Evolutionary conservation across 306 rosid genomes (phyloP).

Genomic region (Malus domestica): DNA sequence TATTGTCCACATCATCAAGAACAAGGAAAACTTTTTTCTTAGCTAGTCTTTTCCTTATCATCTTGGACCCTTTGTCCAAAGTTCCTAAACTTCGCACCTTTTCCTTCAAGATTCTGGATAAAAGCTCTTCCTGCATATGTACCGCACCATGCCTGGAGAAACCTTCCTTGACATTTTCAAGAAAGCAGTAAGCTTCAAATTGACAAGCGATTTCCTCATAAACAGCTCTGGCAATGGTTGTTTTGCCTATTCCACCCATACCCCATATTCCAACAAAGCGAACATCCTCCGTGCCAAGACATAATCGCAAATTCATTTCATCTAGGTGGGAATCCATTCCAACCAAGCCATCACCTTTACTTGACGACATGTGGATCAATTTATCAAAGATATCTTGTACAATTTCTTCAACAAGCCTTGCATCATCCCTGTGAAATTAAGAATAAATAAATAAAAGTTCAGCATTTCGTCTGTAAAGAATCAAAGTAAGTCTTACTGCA

Average conservation of each 20-base stretch:
- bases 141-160: not conserved
- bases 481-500: too few species aligned
- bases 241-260: conserved; percentile 29
- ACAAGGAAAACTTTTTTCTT: conserved; percentile 7
- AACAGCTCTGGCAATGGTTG: conserved; percentile 15
- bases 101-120: not conserved
- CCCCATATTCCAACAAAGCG: conserved; percentile 22
- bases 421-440: too few species aligned
- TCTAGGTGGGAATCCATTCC: conserved; percentile 13
- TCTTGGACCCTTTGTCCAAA: not conserved
- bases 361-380: not conserved
- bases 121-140: not conserved
- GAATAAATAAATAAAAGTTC: too few species aligned
- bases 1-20: conserved; percentile 12
- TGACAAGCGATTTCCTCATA: not conserved
- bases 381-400: not conserved
- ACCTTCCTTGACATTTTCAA: conserved; percentile 13
- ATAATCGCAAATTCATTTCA: not conserved
- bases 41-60: conserved; percentile 1
- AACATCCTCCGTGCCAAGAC: not conserved
- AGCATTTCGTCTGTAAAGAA: too few species aligned
- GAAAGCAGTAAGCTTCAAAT: not conserved
- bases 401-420: not conserved
- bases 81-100: not conserved
- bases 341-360: conserved; percentile 5